phyloP scores from a whole-genome alignment of 192 early-diverging fungal genomes.

The Mortierella hygrophila region DNA sequence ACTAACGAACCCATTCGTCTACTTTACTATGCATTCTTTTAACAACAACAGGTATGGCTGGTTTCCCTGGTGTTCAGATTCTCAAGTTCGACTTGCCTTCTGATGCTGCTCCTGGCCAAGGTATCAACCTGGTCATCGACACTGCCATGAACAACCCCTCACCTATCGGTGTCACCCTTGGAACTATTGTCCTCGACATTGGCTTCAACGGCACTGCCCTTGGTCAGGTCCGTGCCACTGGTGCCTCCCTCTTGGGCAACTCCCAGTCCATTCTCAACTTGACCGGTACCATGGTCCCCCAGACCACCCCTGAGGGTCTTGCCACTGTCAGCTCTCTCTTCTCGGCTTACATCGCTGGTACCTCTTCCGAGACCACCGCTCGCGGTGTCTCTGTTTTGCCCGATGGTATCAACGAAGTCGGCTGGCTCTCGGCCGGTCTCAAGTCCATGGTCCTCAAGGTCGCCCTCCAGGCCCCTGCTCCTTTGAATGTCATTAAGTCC shows the following conservation, averaged over 20 bases:
- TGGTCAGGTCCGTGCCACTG: slow-evolving; percentile 61
- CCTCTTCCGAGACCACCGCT: slow-evolving; percentile 61
- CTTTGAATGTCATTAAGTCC: slow-evolving; percentile 64
- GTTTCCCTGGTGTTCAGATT: slow-evolving; percentile 65
- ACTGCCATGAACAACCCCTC: slow-evolving; percentile 68
- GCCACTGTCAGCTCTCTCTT: slow-evolving; percentile 63
- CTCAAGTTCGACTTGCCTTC: slow-evolving; percentile 65
- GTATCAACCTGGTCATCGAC: slow-evolving; percentile 67
- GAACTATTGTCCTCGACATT: slow-evolving; percentile 68
- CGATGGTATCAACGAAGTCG: slow-evolving; percentile 59
- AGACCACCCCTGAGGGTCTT: slow-evolving; percentile 59
- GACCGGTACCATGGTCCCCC: slow-evolving; percentile 65
- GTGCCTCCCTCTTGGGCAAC: slow-evolving; percentile 52
- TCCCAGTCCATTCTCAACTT: slow-evolving; percentile 63
- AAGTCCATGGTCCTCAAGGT: slow-evolving; percentile 65
- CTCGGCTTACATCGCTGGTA: slow-evolving; percentile 66
- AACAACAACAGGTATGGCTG: slow-evolving; percentile 62
- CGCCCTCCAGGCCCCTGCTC: slow-evolving; percentile 54
- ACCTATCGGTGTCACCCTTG: slow-evolving; percentile 67
- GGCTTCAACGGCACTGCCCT: slow-evolving; percentile 55
- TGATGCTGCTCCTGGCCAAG: slow-evolving; percentile 65
- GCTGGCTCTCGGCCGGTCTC: slow-evolving; percentile 66
- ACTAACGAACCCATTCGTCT: background rate
- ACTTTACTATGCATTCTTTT: background rate
- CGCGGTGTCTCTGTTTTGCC: slow-evolving; percentile 65